Evolutionary conservation across 2,329 filamentous ascomycete genomes (phyloP).

Genomic region (Monilinia polystroma): DNA sequence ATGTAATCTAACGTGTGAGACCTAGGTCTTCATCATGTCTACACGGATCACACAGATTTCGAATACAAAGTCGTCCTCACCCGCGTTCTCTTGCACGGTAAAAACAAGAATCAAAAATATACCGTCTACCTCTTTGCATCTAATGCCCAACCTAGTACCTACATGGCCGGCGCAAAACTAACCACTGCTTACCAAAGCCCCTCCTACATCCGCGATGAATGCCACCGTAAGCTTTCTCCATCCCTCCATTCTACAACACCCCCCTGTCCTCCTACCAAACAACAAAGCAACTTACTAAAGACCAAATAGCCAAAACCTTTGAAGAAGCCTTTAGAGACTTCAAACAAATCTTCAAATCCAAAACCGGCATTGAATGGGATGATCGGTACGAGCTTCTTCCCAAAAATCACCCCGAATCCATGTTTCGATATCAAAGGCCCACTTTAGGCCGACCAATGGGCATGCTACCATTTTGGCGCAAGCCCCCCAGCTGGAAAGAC

Average conservation of each 20-base stretch:
- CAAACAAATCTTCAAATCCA: constrained; percentile 55
- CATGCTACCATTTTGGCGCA: constrained; percentile 26
- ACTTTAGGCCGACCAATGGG: constrained; percentile 28
- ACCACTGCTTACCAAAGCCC: constrained; percentile 39
- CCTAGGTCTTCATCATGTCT: constrained; percentile 62
- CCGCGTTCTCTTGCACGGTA: constrained; percentile 48
- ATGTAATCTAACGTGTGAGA: constrained; percentile 4
- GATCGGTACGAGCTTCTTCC: constrained; percentile 43
- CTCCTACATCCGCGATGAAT: constrained; percentile 42
- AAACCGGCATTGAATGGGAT: constrained; percentile 61
- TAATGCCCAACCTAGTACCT: constrained; percentile 56
- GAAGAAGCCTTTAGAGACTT: constrained; percentile 51
- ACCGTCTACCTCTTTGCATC: constrained; percentile 65
- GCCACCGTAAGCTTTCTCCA: constrained; percentile 33
- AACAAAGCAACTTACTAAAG: neutral
- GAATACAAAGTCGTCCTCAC: constrained; percentile 62
- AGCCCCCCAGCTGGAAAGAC: constrained; percentile 11
- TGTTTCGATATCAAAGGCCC: constrained; percentile 28
- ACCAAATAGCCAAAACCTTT: constrained; percentile 43
- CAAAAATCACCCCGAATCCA: neutral
- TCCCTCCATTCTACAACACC: no score
- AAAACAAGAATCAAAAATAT: constrained; percentile 57
- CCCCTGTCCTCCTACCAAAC: no score
- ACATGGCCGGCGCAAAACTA: constrained; percentile 57
- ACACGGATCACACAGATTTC: constrained; percentile 61